A percentile compares a stretch with the other conserved stretches of the same genome.
These are phyloP conservation scores for Ramaria sp. DNA, from an alignment of 768 basidiomycete genomes.

Conservation along the genomic window DNA sequence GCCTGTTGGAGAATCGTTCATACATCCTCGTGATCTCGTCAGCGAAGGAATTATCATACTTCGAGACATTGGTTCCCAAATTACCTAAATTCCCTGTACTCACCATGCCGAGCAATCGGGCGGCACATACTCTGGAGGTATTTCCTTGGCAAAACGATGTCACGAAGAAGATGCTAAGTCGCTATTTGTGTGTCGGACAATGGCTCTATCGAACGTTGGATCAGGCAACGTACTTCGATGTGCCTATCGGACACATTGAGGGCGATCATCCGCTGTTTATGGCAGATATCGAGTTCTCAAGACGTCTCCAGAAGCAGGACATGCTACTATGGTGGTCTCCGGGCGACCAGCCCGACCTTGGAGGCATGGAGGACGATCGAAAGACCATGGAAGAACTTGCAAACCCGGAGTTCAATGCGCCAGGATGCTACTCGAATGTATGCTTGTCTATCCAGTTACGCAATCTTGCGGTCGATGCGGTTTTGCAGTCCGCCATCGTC, in stretches of 20 bases:
- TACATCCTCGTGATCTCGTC: conserved; percentile 79
- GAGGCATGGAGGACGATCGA: conserved; percentile 84
- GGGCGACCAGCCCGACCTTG: conserved; percentile 80
- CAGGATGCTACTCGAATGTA: conserved; percentile 88
- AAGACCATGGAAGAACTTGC: conserved; percentile 67
- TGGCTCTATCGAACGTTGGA: conserved; percentile 76
- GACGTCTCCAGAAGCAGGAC: conserved; percentile 78
- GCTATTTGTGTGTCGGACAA: conserved; percentile 65
- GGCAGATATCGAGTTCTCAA: conserved; percentile 85
- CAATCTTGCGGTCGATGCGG: conserved; percentile 89
- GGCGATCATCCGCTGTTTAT: conserved; percentile 82
- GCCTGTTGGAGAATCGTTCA: conserved; percentile 60
- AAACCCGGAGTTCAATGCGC: conserved; percentile 72
- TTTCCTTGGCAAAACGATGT: conserved; percentile 87
- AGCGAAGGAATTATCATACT: conserved; percentile 72
- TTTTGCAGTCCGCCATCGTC: conserved; percentile 87
- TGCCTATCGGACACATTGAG: conserved; percentile 88
- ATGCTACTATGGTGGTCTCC: conserved; percentile 96
- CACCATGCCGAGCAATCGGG: conserved; percentile 73
- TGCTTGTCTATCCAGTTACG: conserved; percentile 83
- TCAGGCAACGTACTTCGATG: conserved; percentile 83
- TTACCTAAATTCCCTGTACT: conserved; percentile 79
- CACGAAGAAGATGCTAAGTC: conserved; percentile 70
- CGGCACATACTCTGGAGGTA: conserved; percentile 62
- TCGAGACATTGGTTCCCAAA: conserved; percentile 60